phyloP scores from a whole-genome alignment of 2,329 filamentous ascomycete species.

The Fonsecaea erecta region DNA sequence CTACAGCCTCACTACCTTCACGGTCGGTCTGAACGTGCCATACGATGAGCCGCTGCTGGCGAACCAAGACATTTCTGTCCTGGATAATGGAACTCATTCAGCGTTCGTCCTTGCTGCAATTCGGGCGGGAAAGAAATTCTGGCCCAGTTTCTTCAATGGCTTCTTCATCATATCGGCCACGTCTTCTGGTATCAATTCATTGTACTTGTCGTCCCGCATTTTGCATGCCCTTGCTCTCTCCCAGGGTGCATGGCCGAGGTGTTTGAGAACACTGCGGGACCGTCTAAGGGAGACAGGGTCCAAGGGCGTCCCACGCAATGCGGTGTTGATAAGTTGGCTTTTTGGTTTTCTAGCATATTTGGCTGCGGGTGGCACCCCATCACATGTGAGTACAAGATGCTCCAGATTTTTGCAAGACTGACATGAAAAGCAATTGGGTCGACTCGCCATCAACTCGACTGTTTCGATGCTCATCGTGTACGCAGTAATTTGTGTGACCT shows the following conservation, averaged over 20 bases:
- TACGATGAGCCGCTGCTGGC: constrained; percentile 47
- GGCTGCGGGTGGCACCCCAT: constrained; percentile 4
- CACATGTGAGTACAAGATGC: background rate
- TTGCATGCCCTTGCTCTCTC: constrained; percentile 49
- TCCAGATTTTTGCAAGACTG: background rate
- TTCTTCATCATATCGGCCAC: constrained; percentile 54
- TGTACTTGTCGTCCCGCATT: constrained; percentile 51
- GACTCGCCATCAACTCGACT: constrained; percentile 9
- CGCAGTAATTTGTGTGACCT: constrained; percentile 7
- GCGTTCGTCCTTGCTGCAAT: constrained; percentile 50
- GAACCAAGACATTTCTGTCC: constrained; percentile 34
- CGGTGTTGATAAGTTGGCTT: constrained; percentile 46
- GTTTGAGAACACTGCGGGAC: constrained; percentile 32
- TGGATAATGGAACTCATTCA: constrained; percentile 44
- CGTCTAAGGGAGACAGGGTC: constrained; percentile 45
- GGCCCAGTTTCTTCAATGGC: constrained; percentile 52
- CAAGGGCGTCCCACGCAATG: constrained; percentile 47
- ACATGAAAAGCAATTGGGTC: constrained; percentile 5
- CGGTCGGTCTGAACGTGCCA: constrained; percentile 50
- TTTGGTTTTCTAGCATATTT: constrained; percentile 44
- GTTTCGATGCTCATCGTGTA: constrained; percentile 16
- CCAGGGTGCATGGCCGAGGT: constrained; percentile 8
- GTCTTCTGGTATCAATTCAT: constrained; percentile 49
- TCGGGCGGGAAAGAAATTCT: constrained; percentile 44
- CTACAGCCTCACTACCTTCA: constrained; percentile 49